Percentiles rank a stretch among this genome's conserved stretches.
Evolutionary conservation across 2,329 filamentous ascomycete species (phyloP).

Genomic region (Calonectria honghensis): DNA sequence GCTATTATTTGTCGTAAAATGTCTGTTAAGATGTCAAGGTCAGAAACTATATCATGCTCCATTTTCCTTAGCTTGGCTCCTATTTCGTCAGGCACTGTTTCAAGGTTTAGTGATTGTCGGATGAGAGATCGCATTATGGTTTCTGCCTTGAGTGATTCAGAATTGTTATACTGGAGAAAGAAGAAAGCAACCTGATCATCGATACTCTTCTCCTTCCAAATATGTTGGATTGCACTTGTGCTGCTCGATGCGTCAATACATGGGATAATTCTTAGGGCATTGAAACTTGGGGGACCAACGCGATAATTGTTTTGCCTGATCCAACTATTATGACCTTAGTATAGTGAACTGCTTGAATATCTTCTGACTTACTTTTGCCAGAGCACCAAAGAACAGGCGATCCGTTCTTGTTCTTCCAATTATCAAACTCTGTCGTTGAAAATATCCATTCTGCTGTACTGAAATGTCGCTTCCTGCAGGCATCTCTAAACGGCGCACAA

Average conservation of each 20-base stretch:
- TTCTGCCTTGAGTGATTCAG: constrained; percentile 40
- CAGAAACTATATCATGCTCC: background rate
- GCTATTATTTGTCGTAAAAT: constrained; percentile 15
- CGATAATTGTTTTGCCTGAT: constrained; percentile 55
- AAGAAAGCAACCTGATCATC: constrained; percentile 39
- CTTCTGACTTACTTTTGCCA: too few relatives aligned
- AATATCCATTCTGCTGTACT: constrained; percentile 57
- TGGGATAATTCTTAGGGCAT: background rate
- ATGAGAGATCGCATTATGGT: constrained; percentile 45
- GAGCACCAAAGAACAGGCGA: constrained; percentile 52
- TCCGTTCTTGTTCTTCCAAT: constrained; percentile 45
- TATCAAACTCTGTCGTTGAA: constrained; percentile 48
- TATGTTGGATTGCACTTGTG: constrained; percentile 41
- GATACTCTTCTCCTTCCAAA: constrained; percentile 26
- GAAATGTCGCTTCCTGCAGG: constrained; percentile 52
- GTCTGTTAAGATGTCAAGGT: background rate
- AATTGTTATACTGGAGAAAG: constrained; percentile 38
- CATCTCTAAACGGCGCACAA: constrained; percentile 52
- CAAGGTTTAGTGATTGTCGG: constrained; percentile 37
- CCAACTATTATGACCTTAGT: constrained; percentile 47
- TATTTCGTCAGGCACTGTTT: constrained; percentile 5
- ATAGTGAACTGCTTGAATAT: too few relatives aligned
- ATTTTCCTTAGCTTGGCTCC: background rate
- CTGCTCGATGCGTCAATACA: background rate
- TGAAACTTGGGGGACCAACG: background rate